Evolutionary conservation across 2,329 filamentous ascomycete species (phyloP), one percentile per base, ranked within the genome.

Genomic region (Sphaerulina musiva): DNA sequence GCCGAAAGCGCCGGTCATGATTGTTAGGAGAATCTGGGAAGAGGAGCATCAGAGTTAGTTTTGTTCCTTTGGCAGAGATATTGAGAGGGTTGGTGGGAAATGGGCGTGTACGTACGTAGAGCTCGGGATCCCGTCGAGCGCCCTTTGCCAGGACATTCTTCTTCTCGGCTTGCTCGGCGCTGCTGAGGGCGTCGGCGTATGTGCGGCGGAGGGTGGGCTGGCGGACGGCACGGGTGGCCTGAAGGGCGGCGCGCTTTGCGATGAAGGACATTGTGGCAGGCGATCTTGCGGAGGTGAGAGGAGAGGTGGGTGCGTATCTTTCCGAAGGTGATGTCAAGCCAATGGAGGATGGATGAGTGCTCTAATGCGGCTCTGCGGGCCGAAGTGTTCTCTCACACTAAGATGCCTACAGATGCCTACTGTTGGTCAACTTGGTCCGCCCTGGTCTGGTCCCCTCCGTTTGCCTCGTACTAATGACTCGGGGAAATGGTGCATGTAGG

Each of bases 1-100:
- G 69, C 85, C 84, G 69, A 96, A 87, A 67, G 89, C 87, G 72
- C 85, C 85, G 67, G 86, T 84, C 89, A 97, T 95, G 72, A 97
- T 85, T 69, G 83, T 88, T 61, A 91, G 82, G 63, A 98, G 86
- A 69, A 97, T 84, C 93, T 97, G 26, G 26, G 26, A 29, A 7
- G 26, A 7, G 26, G 26, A 1, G 5, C 26, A 68, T 46, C 23
- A 40, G 46, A 48, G 38, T 47, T 12, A 39, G 26, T 39, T 49
- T 32, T 31, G 26, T 36, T 29, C 26, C 12, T 17, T 11, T 29
- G 10, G 31, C 4, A 41, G 31, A 38, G 17, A 34, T 11, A 34
- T 17, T 7, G 7, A 6, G 11, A 17, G 12, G 4, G 8, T 4
- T 8, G 29, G 38, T 14, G 20, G 11, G 23, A 20, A 54, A 51